Evolutionary conservation across 495 filamentous ascomycete genomes (phyloP).

Genomic region (Xylaria sp.): DNA sequence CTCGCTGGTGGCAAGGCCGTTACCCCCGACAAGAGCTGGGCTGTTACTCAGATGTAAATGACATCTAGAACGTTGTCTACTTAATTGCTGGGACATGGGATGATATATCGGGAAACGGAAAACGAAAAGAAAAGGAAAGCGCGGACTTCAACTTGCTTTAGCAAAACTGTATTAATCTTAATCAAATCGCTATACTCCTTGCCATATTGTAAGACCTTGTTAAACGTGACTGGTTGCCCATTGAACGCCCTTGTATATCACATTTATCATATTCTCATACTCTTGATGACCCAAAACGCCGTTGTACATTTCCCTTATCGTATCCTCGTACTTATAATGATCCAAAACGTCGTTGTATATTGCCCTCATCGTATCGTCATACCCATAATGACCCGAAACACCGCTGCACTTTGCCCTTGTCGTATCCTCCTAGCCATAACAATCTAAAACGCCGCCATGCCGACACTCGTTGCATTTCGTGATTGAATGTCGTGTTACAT

Average conservation of each 20-base stretch:
- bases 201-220: background rate
- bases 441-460: too few relatives aligned
- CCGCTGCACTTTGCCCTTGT: too few relatives aligned
- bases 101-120: background rate
- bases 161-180: slow-evolving; percentile 18
- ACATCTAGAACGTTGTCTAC: background rate
- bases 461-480: too few relatives aligned
- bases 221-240: too few relatives aligned
- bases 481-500: background rate
- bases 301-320: too few relatives aligned
- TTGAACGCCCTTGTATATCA: background rate
- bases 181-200: slow-evolving; percentile 1
- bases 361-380: too few relatives aligned
- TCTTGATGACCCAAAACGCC: background rate
- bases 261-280: background rate
- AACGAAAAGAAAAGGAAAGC: background rate
- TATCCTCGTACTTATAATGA: too few relatives aligned
- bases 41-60: slow-evolving; percentile 29
- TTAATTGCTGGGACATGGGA: background rate
- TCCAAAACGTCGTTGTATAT: too few relatives aligned
- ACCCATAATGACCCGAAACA: too few relatives aligned
- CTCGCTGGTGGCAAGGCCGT: slow-evolving; percentile 48
- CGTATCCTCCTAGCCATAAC: too few relatives aligned
- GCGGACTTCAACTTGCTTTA: background rate
- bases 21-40: slow-evolving; percentile 50